These are phyloP conservation scores for Aspergillus spinulosporus DNA, from an alignment of 2,329 filamentous ascomycete genomes.

Conservation along the genomic window DNA sequence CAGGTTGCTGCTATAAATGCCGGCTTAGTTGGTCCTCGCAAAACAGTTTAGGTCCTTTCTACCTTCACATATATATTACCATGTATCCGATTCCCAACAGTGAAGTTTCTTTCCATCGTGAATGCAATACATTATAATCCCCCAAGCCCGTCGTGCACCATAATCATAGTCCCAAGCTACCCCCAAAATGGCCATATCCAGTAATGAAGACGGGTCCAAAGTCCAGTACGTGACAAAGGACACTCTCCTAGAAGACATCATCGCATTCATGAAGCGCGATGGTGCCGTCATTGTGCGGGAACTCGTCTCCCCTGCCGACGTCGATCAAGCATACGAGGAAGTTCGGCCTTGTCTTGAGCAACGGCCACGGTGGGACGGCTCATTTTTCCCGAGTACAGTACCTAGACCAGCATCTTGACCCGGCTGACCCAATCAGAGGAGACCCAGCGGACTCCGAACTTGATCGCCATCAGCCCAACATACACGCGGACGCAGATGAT, in stretches of 20 bases:
- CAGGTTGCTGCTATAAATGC: constrained; percentile 1
- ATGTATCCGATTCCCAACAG: too few relatives aligned
- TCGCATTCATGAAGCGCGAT: neutral
- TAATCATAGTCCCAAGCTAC: neutral
- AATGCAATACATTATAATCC: too few relatives aligned
- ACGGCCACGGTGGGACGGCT: neutral
- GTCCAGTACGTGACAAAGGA: neutral
- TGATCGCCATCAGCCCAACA: neutral
- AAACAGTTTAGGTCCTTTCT: neutral
- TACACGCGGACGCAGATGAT: neutral
- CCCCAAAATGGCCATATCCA: neutral
- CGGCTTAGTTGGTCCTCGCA: neutral
- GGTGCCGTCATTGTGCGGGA: neutral
- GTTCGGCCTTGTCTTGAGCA: neutral
- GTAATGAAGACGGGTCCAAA: too few relatives aligned
- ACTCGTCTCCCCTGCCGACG: neutral
- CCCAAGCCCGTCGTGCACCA: neutral
- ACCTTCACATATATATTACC: too few relatives aligned
- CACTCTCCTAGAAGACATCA: neutral
- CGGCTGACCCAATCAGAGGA: neutral
- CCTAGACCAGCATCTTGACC: neutral
- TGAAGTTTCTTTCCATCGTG: too few relatives aligned
- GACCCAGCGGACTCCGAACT: neutral
- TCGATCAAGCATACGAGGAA: neutral
- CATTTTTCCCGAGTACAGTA: neutral